Percentiles rank a stretch among this genome's conserved stretches.
Conservation (phyloP, 2,329 filamentous ascomycete genomes). For the Colletotrichum noveboracense region DNA sequence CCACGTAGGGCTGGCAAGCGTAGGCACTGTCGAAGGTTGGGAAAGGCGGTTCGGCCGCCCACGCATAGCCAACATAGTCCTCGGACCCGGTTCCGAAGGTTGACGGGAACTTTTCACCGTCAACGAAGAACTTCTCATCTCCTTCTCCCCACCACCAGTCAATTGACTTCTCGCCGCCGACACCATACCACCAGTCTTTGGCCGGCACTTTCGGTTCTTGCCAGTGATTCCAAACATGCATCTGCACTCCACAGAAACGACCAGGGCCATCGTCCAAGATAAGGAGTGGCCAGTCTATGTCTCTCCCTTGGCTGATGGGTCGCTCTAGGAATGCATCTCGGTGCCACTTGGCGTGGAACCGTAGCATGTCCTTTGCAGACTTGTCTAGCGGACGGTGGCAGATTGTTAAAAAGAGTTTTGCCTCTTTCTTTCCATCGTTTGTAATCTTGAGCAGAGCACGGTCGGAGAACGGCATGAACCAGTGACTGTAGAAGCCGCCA, state of each 20-base stretch:
- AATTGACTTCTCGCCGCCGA: conserved; percentile 11
- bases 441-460: conserved; percentile 1
- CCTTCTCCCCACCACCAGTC: conserved; percentile 21
- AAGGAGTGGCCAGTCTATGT: conserved; percentile 11
- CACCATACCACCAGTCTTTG: conserved; percentile 16
- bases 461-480: conserved; percentile 19
- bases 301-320: conserved; percentile 1
- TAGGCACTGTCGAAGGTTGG: conserved; percentile 13
- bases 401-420: background rate
- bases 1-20: conserved; percentile 8
- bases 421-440: conserved; percentile 11
- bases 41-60: conserved; percentile 17
- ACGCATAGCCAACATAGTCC: conserved; percentile 16
- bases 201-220: background rate
- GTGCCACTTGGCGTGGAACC: conserved; percentile 19
- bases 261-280: conserved; percentile 5
- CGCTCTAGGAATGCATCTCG: conserved; percentile 7
- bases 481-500: conserved; percentile 15
- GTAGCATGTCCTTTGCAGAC: background rate
- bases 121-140: conserved; percentile 18
- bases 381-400: conserved; percentile 1
- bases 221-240: conserved; percentile 19
- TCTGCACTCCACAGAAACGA: conserved; percentile 14
- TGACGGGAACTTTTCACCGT: conserved; percentile 16
- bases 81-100: conserved; percentile 16